phyloP scores from a whole-genome alignment of 192 early-diverging fungal species.

The Rhizophagus sp. region DNA sequence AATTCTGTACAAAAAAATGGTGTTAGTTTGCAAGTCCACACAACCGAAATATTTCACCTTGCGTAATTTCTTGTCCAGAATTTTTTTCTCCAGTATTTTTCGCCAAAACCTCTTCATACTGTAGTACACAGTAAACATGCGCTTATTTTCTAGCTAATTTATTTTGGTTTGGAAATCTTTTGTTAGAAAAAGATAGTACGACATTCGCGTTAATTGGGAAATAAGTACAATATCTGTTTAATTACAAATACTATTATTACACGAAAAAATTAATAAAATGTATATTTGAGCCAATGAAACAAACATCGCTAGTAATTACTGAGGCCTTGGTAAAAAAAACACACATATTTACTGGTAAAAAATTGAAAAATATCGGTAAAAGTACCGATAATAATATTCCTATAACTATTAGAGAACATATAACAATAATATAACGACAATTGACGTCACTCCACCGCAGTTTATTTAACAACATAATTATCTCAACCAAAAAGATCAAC shows the following conservation, averaged over 20 bases:
- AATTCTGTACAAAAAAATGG: too few species aligned
- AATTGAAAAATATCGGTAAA: constrained; percentile 7
- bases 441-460: background rate
- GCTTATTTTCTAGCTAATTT: too few species aligned
- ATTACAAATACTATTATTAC: background rate
- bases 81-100: too few species aligned
- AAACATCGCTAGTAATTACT: constrained; percentile 16
- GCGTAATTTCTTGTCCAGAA: too few species aligned
- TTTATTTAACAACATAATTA: background rate
- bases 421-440: background rate
- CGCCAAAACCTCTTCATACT: too few species aligned
- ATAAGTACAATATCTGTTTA: background rate
- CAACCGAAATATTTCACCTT: too few species aligned
- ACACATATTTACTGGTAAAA: constrained; percentile 1
- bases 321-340: background rate
- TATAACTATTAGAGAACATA: constrained; percentile 20
- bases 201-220: too few species aligned
- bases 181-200: too few species aligned
- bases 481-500: background rate
- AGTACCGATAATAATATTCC: background rate
- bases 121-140: too few species aligned
- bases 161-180: too few species aligned
- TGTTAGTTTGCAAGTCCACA: too few species aligned
- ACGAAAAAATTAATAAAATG: background rate
- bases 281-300: background rate